Base-by-base conservation (phyloP, 1,284 basidiomycete genomes). In the Boletus albobrunnescens region DNA sequence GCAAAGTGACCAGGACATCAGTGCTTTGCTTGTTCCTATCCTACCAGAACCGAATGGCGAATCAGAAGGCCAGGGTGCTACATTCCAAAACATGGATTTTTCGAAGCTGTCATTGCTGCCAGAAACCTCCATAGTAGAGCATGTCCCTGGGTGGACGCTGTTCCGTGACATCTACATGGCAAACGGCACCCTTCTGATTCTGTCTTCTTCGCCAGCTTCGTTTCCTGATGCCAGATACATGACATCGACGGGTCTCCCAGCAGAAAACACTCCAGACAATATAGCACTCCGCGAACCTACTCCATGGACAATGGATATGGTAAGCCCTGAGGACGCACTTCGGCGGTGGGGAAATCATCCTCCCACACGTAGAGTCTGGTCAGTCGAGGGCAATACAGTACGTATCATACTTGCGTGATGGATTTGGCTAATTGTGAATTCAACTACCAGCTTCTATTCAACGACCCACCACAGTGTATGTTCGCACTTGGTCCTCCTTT, bases 161-260 rank as follows among this genome's bases (percentile, higher is more conserved):
- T 88, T 89, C 63, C 76, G 77, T 37, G 79, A 89, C 57, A 63
- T 92, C 12, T 91, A 91, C 71, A 82, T 91, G 76, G 80, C 78
- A 40, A 83, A 88, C 56, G 87, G 85, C 11, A 87, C 84, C 0
- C 68, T 91, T 24, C 81, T 77, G 61, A 75, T 90, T 51, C 69
- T 81, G 52, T 81, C 73, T 49, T 75, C 68, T 41, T 70, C 71
- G 19, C 50, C 63, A 7, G 63, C 64, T 10, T 58, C 68, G 16
- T 86, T 83, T 56, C 88, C 88, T 0, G 76, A 79, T 38, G 72
- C 82, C 48, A 67, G 77, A 23, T 63, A 80, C 59, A 84, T 91
- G 71, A 87, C 77, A 2, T 88, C 85, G 44, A 83, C 82, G 0
- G 82, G 82, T 16, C 67, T 87, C 3, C 62, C 71, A 1, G 82